Evolutionary conservation across 495 filamentous ascomycete genomes (phyloP).

Genomic region (Annulohypoxylon nitens): DNA sequence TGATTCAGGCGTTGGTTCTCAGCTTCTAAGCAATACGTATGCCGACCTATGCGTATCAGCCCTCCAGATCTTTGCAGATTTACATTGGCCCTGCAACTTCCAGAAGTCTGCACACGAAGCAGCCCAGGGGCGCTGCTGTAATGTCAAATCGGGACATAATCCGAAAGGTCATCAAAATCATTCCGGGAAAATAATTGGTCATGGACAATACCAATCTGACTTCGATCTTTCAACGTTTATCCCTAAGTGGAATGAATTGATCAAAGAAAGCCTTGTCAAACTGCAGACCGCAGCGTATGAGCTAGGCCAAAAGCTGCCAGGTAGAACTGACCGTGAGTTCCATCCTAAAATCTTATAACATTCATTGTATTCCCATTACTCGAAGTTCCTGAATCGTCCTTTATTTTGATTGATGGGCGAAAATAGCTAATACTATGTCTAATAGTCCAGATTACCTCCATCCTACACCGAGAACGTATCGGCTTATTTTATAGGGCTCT

Average conservation of each 20-base stretch:
- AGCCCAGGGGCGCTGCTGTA: conserved; percentile 7
- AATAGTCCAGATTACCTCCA: conserved; percentile 3
- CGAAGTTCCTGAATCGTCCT: neutral
- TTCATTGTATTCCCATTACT: neutral
- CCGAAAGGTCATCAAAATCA: conserved; percentile 1
- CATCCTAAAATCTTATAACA: neutral
- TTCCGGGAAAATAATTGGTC: neutral
- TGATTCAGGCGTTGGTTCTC: neutral
- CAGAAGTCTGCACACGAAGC: neutral
- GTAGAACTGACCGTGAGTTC: conserved; percentile 6
- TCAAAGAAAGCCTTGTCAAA: conserved; percentile 4
- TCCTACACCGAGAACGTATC: conserved; percentile 13
- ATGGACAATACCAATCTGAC: conserved; percentile 1
- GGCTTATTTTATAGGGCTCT: neutral
- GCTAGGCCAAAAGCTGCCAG: neutral
- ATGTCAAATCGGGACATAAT: conserved; percentile 7
- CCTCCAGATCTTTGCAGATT: neutral
- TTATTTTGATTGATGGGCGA: neutral
- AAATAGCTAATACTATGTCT: neutral
- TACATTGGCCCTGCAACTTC: conserved; percentile 11
- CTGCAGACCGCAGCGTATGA: conserved; percentile 1
- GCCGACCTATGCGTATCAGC: neutral
- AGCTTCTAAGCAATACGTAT: neutral
- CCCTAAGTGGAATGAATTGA: neutral
- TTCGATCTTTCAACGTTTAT: conserved; percentile 1